phyloP scores from a whole-genome alignment of 148 eudicot genomes.

The Amaranthus palmeri region DNA sequence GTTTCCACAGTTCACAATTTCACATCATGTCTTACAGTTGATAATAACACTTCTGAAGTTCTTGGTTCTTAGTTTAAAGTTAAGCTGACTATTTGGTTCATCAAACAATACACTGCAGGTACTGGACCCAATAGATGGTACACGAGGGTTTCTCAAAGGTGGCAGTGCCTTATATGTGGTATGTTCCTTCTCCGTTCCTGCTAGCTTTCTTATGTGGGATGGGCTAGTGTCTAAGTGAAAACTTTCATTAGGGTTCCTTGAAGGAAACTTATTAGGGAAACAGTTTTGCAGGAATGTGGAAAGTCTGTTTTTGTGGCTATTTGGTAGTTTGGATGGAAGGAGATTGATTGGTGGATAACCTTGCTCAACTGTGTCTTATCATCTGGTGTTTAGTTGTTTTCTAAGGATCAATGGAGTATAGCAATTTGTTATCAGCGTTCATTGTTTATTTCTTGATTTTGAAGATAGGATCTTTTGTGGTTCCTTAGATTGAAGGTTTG shows the following conservation, averaged over 20 bases:
- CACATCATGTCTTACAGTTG: neutral
- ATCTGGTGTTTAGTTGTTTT: neutral
- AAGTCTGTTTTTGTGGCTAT: neutral
- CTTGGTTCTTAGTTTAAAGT: neutral
- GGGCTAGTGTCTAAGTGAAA: neutral
- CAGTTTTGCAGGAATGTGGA: neutral
- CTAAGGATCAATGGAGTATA: neutral
- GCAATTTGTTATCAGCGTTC: neutral
- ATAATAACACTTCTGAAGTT: neutral
- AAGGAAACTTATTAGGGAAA: neutral
- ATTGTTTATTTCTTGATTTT: neutral
- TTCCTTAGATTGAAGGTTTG: neutral
- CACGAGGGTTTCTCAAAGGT: conserved; percentile 82
- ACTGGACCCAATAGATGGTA: conserved; percentile 97
- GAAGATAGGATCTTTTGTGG: neutral
- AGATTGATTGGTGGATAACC: neutral
- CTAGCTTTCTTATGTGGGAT: neutral
- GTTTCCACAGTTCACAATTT: neutral
- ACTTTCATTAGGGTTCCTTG: neutral
- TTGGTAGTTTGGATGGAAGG: neutral
- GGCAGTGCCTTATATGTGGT: conserved; percentile 84
- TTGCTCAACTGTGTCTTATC: neutral
- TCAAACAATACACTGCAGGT: conserved; percentile 39
- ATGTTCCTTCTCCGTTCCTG: conserved; percentile 28
- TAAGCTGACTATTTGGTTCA: neutral